Evolutionary conservation across 148 eudicot species (phyloP), one percentile per base, ranked within the genome.

Genomic region (Salicornia ramosissima): DNA sequence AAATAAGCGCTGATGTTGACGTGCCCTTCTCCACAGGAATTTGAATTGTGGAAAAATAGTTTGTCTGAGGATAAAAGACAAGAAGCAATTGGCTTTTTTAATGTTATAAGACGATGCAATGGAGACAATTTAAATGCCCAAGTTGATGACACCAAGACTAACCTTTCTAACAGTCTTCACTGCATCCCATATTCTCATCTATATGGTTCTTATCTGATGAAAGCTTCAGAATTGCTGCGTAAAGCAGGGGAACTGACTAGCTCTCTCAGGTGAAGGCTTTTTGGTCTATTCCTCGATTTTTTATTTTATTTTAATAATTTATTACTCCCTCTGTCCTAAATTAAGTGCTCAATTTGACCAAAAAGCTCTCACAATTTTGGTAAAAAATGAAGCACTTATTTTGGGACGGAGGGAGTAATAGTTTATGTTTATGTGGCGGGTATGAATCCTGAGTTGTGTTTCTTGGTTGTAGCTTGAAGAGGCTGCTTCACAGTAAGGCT

Each of bases 31-130:
- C 47, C n/a, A 54, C 66, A 94, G 97, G 98, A 94, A 79, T 94
- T 94, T 74, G 90, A 94, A 57, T 80, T 80, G 69, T 94, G 98
- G 98, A 87, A 86, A 77, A 85, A 84, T 67, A 80, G 84, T 68
- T 83, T 90, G 58, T 50, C 81, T n/a, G 96, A 80, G 62, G 89
- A 83, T 56, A 56, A 90, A 60, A 84, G 74, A 80, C 84, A 82
- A 78, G 92, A 85, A 28, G 97, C 87, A 40, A 87, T 77, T n/a
- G 96, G 97, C 10, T 94, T 88, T 81, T 94, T 94, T 68, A 88
- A 67, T 68, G 96, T 94, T 68, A 82, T 94, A 30, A 90, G 80
- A 79, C 88, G 98, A 82, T 74, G 47, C 52, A 82, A 79, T 39
- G 91, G 82, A 64, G 65, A 55, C 52, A 86, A 70, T 68, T 33